phyloP scores from a whole-genome alignment of 768 basidiomycete species.

The Tulasnella sp. region DNA sequence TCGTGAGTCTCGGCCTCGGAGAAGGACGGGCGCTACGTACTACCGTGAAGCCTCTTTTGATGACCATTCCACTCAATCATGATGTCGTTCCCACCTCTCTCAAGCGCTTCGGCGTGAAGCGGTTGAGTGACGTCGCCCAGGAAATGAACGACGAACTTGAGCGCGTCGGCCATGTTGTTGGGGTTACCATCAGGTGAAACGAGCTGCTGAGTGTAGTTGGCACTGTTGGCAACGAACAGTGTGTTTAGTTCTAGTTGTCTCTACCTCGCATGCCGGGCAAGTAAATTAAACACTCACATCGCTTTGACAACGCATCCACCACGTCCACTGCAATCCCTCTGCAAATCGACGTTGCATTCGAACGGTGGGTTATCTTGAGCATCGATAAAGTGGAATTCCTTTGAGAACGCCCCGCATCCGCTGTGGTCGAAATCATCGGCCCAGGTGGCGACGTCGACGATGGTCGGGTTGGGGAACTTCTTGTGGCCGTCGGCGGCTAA shows the following conservation, averaged over 20 bases:
- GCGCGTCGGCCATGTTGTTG: neutral
- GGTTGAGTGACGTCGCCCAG: neutral
- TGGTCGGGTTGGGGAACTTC: neutral
- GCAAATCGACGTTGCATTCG: neutral
- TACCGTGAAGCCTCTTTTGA: neutral
- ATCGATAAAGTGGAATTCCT: conserved; percentile 10
- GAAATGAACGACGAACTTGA: conserved; percentile 7
- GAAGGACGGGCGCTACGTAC: neutral
- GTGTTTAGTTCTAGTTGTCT: too few relatives aligned
- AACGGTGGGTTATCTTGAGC: conserved; percentile 4
- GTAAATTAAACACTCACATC: neutral
- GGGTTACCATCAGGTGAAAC: neutral
- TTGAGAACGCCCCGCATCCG: neutral
- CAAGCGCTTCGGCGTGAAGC: neutral
- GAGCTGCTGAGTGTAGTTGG: neutral
- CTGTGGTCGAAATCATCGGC: neutral
- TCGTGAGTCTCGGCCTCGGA: neutral
- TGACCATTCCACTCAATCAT: neutral
- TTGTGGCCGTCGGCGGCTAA: neutral
- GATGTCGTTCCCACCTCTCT: neutral
- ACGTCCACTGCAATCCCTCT: neutral
- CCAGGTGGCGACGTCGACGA: conserved; percentile 12
- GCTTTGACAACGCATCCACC: conserved; percentile 8
- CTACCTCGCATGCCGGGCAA: too few relatives aligned
- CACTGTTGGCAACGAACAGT: neutral